Conservation (phyloP, 2,329 filamentous ascomycete genomes). For the Chaetomiaceae sp. region DNA sequence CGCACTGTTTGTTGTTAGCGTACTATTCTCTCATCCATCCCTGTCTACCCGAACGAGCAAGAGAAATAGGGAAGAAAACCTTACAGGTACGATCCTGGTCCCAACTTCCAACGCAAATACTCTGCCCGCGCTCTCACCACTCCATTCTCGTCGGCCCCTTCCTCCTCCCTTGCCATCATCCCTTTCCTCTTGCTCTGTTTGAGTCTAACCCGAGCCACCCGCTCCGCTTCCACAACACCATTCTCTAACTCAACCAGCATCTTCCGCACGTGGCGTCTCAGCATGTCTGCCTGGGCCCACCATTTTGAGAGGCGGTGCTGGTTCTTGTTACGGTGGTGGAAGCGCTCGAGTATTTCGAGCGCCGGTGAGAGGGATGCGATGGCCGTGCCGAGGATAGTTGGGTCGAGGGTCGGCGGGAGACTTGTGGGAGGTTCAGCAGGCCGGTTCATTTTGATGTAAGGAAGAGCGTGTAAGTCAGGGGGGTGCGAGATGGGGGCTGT, state of each 20-base stretch:
- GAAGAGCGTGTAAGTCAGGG: no score
- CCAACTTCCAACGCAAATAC: slow-evolving; percentile 40
- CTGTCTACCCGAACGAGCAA: background rate
- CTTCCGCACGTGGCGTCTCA: slow-evolving; percentile 61
- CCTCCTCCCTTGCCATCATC: background rate
- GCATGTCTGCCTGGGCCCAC: slow-evolving; percentile 69
- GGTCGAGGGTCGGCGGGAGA: background rate
- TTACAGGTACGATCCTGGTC: slow-evolving; percentile 43
- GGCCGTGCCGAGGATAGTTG: background rate
- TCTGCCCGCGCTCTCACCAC: slow-evolving; percentile 28
- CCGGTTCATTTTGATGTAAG: no score
- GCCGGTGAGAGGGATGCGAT: slow-evolving; percentile 36
- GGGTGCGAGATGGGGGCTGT: no score
- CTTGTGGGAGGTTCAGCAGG: background rate
- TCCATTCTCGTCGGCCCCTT: background rate
- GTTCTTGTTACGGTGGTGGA: slow-evolving; percentile 83
- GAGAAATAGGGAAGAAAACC: slow-evolving; percentile 23
- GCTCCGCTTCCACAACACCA: slow-evolving; percentile 14
- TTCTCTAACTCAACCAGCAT: slow-evolving; percentile 38
- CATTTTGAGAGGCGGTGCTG: slow-evolving; percentile 79
- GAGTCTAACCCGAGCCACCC: background rate
- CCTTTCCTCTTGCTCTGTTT: background rate
- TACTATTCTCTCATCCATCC: no score
- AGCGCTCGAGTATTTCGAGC: slow-evolving; percentile 60
- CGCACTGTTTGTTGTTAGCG: slow-evolving; percentile 37